Base-by-base conservation (phyloP, 106 monocot genomes). In the Hemerocallis citrina region DNA sequence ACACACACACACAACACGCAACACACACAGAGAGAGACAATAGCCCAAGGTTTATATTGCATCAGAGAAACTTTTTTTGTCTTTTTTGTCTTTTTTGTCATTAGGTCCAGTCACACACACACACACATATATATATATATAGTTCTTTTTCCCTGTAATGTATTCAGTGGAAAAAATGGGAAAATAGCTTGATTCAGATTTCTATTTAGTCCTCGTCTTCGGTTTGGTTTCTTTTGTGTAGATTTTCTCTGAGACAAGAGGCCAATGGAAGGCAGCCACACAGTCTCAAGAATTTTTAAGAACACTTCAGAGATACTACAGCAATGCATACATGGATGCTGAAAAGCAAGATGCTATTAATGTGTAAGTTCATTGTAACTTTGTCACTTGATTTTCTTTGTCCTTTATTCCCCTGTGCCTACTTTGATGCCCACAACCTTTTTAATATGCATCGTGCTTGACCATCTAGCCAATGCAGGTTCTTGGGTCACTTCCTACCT, bases 341-440 rank as follows among this genome's bases (percentile, higher is more conserved):
- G 79, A 87, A 51, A 96, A 96, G 68, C 96, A 96, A 74, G 81
- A 91, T 79, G 87, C 91, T 43, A 96, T 96, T 34, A 96, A 96
- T 61, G 64, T 96, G 96, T 96, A 88, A 42, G 95, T 62, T 43
- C 71, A 29, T 45, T 55, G n/a, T n/a, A 62, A 29, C 9, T 64
- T 64, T 65, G n/a, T 57, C 8, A 8, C 31, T 19, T 22, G 29
- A 45, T 15, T 21, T 8, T 27, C 40, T 45, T 52, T 2, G 14
- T 34, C 14, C 31, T 9, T 1, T 6, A 10, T 61, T 3, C 34
- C 13, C 40, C 16, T 16, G 15, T 40, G n/a, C n/a, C n/a, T 59
- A 23, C 1, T 59, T 37, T 24, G 22, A 38, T 1, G 23, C 12
- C 27, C 10, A 13, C 4, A 14, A 6, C 11, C 1, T 32, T 39